phyloP scores from a whole-genome alignment of 768 basidiomycete species.

The Tricholoma furcatifolium region DNA sequence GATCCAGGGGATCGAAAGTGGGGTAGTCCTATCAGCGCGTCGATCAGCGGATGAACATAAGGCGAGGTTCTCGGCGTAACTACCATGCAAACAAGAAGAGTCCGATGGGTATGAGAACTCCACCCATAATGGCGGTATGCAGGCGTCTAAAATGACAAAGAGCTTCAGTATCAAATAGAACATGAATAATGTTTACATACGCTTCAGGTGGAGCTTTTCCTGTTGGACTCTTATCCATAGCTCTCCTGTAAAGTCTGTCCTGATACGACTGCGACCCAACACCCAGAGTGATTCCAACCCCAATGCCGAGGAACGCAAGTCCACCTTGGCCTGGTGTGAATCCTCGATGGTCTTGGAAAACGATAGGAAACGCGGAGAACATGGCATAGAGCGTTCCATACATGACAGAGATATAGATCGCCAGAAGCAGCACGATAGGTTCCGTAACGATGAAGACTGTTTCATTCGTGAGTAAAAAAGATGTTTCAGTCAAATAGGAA shows the following conservation, averaged over 20 bases:
- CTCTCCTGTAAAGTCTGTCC: slow-evolving; percentile 49
- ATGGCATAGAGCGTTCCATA: slow-evolving; percentile 65
- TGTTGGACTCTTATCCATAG: slow-evolving; percentile 44
- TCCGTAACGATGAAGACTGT: slow-evolving; percentile 60
- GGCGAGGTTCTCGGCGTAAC: not conserved
- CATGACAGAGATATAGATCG: slow-evolving; percentile 58
- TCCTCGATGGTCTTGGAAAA: slow-evolving; percentile 51
- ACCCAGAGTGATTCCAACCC: slow-evolving; percentile 53
- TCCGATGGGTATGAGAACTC: slow-evolving; percentile 51
- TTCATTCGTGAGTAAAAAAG: not conserved
- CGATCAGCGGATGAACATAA: not conserved
- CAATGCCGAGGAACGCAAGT: slow-evolving; percentile 65
- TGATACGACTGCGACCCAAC: slow-evolving; percentile 51
- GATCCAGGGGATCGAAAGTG: slow-evolving; percentile 58
- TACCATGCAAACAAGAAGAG: slow-evolving; percentile 71
- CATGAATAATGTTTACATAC: slow-evolving; percentile 29
- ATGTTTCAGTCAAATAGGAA: slow-evolving; percentile 2
- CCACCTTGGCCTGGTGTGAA: slow-evolving; percentile 56
- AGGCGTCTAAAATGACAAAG: slow-evolving; percentile 41
- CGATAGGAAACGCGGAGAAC: slow-evolving; percentile 62
- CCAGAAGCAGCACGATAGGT: slow-evolving; percentile 58
- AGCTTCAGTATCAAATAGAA: not conserved
- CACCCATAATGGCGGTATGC: slow-evolving; percentile 56
- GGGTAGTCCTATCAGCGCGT: slow-evolving; percentile 40
- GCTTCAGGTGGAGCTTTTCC: slow-evolving; percentile 62